A percentile compares a stretch with the other conserved stretches of the same genome.
Conservation (phyloP, 371 early-diverging fungal species). For the Circinella minor region DNA sequence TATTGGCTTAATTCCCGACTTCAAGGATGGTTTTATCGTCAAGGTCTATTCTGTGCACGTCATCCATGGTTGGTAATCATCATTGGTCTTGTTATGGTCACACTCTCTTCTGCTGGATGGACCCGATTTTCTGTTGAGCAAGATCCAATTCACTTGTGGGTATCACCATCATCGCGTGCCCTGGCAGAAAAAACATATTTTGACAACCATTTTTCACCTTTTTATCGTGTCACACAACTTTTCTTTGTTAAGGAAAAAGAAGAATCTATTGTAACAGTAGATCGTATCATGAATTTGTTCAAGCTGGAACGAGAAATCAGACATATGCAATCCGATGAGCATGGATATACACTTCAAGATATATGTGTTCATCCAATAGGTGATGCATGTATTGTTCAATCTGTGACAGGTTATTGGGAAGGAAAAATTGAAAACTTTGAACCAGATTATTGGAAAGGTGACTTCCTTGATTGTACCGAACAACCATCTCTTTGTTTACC, state of each 20-base stretch:
- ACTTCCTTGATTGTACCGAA: slow-evolving; percentile 54
- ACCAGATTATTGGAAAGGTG: slow-evolving; percentile 45
- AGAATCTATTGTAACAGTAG: slow-evolving; percentile 51
- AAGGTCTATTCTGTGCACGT: slow-evolving; percentile 67
- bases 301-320: slow-evolving; percentile 59
- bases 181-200: slow-evolving; percentile 68
- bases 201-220: slow-evolving; percentile 74
- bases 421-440: slow-evolving; percentile 59
- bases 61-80: slow-evolving; percentile 64
- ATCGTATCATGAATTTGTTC: slow-evolving; percentile 56
- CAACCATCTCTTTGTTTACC: slow-evolving; percentile 70
- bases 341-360: slow-evolving; percentile 51
- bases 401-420: slow-evolving; percentile 78
- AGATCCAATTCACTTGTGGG: slow-evolving; percentile 76
- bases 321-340: slow-evolving; percentile 40
- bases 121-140: slow-evolving; percentile 60
- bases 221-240: slow-evolving; percentile 75
- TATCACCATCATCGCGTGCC: slow-evolving; percentile 67
- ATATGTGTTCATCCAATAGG: slow-evolving; percentile 76
- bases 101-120: slow-evolving; percentile 64
- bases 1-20: slow-evolving; percentile 65
- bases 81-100: slow-evolving; percentile 47
- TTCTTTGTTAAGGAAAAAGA: slow-evolving; percentile 58
- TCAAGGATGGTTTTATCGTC: slow-evolving; percentile 72
- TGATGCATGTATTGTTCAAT: slow-evolving; percentile 72